These are phyloP conservation scores for Fragaria iinumae DNA, from an alignment of 306 rosid genomes.

Conservation along the genomic window DNA sequence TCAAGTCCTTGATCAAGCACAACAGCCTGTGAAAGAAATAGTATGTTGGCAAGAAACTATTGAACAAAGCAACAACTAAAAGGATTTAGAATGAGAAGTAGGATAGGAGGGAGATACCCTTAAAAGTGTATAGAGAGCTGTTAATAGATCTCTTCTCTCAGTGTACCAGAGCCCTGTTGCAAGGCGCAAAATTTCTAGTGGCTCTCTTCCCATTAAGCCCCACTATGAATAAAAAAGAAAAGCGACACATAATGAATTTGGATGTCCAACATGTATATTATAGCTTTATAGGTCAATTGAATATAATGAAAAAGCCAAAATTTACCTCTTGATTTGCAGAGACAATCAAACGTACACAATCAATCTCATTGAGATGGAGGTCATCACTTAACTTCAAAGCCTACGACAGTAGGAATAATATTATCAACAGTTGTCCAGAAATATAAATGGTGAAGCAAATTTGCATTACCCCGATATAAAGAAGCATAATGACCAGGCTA, in stretches of 20 bases:
- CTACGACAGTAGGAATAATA: conserved; percentile 24
- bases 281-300: not conserved
- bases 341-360: conserved; percentile 81
- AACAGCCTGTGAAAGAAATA: conserved; percentile 62
- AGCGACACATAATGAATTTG: not conserved
- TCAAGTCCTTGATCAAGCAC: conserved; percentile 95
- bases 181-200: conserved; percentile 73
- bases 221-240: conserved; percentile 43
- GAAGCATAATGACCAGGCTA: not conserved
- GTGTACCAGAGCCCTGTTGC: conserved; percentile 95
- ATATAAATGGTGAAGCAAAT: not conserved
- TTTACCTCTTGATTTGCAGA: conserved; percentile 85
- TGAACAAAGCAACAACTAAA: conserved; percentile 13
- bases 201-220: conserved; percentile 93
- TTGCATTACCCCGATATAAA: not conserved
- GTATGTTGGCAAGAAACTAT: conserved; percentile 17
- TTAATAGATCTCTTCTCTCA: conserved; percentile 87
- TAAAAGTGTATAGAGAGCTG: conserved; percentile 75
- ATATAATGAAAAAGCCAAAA: conserved; percentile 11
- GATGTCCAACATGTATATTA: not conserved
- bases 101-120: conserved; percentile 52
- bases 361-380: conserved; percentile 85
- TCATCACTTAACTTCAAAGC: conserved; percentile 91
- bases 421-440: not conserved
- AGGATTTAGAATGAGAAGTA: conserved; percentile 19